Base-by-base conservation (phyloP, 1,284 basidiomycete species). In the Mrakiaceae sp. region DNA sequence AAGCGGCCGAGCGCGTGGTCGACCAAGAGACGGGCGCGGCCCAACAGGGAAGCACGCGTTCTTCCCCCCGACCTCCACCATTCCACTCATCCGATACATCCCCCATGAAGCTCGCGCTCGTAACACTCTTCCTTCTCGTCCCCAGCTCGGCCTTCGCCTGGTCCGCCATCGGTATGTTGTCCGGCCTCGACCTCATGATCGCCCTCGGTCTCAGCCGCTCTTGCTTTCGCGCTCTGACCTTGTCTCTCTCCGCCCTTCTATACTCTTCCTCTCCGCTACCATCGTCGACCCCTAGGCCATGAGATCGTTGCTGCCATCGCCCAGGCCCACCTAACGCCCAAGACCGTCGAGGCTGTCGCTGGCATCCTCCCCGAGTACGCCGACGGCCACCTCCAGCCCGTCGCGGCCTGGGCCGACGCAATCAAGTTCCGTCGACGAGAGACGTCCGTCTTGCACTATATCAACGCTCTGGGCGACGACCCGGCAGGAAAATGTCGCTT, bases 241-340 rank as follows among this genome's bases (percentile, higher is more conserved):
- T 11, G 10, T 50, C 12, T 27, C 60, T 5, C 9, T n/a, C n/a
- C 42, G 16, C n/a, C n/a, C 39, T 10, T 48, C 3, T 14, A 16
- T 42, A 10, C 59, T 42, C 49, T 43, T 62, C 10, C 39, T 47
- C 9, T 4, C n/a, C 7, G 39, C 52, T 12, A 4, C 49, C 47
- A 6, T 10, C 42, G 52, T 46, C 56, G 10, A 12, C n/a, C 50
- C 12, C 10, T 72, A 82, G 91, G 92, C 12, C 92, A 96, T 70
- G 87, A 94, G 77, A 87, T 95, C 57, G 84, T 92, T 1, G 93
- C 91, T 2, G 93, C 91, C 5, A 90, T 97, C 65, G 92, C 93
- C 0, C 89, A 96, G 74, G 88, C 92, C 64, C 85, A 95, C 74
- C 81, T 96, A 4, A 83, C 90, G 72, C 88, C 89, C 0, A 78